Evolutionary conservation across 2,329 filamentous ascomycete species (phyloP), one percentile per base, ranked within the genome.

Genomic region (Monilinia vaccinii-corymbosi): DNA sequence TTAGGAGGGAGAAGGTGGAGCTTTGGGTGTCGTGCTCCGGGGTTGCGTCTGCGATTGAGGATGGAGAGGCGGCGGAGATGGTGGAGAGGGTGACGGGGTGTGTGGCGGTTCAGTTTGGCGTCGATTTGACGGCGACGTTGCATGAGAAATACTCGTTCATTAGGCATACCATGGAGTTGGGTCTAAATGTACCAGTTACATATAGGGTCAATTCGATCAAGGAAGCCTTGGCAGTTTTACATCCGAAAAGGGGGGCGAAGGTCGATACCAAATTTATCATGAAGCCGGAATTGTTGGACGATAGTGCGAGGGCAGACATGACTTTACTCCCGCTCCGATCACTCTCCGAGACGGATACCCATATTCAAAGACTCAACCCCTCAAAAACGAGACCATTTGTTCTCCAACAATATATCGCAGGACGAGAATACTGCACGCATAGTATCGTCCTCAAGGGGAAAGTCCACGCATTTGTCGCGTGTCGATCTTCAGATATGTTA

Each of bases 371-470:
- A 18, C 76, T 91, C 16, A 63, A 61, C 6, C 69, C 68, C 1
- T 64, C 66, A 1, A 57, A 62, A 0, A 65, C 62, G 23, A 60
- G 76, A 2, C 81, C 86, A 0, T 89, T 84, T 79, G 77, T 90
- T 61, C 70, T 91, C 28, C 87, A 92, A 68, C 83, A 90, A 68
- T 89, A 80, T 70, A 81, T 88, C 63, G 61, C 67, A 0, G 77
- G 79, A 0, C 80, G 82, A 0, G 87, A 91, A 70, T 91, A 85
- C 69, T 88, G 85, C 71, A 89, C 88, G 0, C 87, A 91, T 65
- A 75, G 86, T 0, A 76, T 91, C 3, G 74, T 91, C 4, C 76
- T 91, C n/a, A 73, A 76, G 0, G 87, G 87, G 1, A 72, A 79
- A 38, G 79, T 92, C 18, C 80, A 80, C 53, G 81, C 81, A 0